Conservation (phyloP, 495 filamentous ascomycete species). For the Xeromyces bisporus region DNA sequence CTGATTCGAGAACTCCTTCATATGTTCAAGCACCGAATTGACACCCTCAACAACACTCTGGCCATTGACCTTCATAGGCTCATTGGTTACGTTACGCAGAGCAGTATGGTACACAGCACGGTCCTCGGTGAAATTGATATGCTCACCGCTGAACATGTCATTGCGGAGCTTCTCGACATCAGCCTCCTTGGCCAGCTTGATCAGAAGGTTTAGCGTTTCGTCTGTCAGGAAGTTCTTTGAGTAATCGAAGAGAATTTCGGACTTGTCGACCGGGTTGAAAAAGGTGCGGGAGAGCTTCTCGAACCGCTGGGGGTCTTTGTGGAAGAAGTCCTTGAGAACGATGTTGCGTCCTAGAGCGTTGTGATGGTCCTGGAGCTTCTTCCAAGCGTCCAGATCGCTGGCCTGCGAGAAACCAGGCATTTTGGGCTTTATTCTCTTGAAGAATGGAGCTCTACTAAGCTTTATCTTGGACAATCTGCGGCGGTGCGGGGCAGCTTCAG, state of each 20-base stretch:
- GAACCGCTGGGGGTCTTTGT: constrained; percentile 77
- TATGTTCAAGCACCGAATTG: constrained; percentile 81
- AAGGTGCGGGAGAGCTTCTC: constrained; percentile 77
- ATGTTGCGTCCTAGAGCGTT: constrained; percentile 67
- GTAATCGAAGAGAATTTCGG: constrained; percentile 92
- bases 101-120: constrained; percentile 93
- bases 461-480: too few relatives aligned
- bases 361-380: constrained; percentile 77
- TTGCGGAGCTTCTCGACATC: constrained; percentile 83
- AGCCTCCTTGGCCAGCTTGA: constrained; percentile 82
- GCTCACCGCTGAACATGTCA: constrained; percentile 90
- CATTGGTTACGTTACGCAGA: constrained; percentile 68
- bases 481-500: constrained; percentile 28
- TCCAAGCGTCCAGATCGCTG: constrained; percentile 67
- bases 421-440: too few relatives aligned
- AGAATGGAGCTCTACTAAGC: too few relatives aligned
- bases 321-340: constrained; percentile 83
- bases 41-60: constrained; percentile 92
- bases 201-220: constrained; percentile 70
- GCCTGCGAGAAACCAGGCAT: constrained; percentile 56
- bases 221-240: constrained; percentile 96
- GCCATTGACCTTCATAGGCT: constrained; percentile 84
- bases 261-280: constrained; percentile 55
- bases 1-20: constrained; percentile 93
- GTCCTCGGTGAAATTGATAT: constrained; percentile 98